Evolutionary conservation across 208 protist species (phyloP), one percentile per base, ranked within the genome.

Genomic region (Herpetomonas tarakana): DNA sequence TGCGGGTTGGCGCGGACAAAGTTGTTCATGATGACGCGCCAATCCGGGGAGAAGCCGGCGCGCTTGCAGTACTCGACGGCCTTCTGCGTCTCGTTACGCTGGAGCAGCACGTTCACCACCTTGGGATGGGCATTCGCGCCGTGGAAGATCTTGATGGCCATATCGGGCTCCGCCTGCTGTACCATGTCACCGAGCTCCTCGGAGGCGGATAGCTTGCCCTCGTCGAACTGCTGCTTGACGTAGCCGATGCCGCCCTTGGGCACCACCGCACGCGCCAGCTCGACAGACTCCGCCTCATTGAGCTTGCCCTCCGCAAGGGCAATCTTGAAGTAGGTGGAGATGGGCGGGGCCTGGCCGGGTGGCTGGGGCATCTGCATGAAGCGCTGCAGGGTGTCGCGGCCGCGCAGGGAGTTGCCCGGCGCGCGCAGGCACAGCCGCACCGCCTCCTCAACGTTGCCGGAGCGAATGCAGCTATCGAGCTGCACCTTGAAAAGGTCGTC

Each of bases 111-210:
- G 54, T 92, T 89, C 26, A 97, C 78, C 67, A 97, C 97, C 78
- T 99, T 99, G 24, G 78, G 79, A 24, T 97, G 90, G 3, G 79
- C 73, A 28, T 97, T 80, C 24, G 87, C 92, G 31, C 94, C 76
- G 62, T 98, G 78, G 77, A 99, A 99, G n/a, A 99, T 95, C 46
- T 92, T 96, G 21, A 99, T 92, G 7, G 98, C 98, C 35, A 99
- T 83, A 44, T 98, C 95, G 39, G 77, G 65, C 31, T 91, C 72
- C 28, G 74, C 78, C 28, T 71, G 86, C 54, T 90, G 78, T 21
- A 99, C 70, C 4, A 99, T 50, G 87, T 99, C 98, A 47, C 98
- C 99, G 19, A 99, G 93, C 71, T 99, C 97, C 77, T 99, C 98
- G 38, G 81, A 96, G 57, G 92, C 87, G 38, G 98, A 98, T 14